phyloP scores from a whole-genome alignment of 108 stramenopile species.

The Nannochloropsis gaditana region DNA sequence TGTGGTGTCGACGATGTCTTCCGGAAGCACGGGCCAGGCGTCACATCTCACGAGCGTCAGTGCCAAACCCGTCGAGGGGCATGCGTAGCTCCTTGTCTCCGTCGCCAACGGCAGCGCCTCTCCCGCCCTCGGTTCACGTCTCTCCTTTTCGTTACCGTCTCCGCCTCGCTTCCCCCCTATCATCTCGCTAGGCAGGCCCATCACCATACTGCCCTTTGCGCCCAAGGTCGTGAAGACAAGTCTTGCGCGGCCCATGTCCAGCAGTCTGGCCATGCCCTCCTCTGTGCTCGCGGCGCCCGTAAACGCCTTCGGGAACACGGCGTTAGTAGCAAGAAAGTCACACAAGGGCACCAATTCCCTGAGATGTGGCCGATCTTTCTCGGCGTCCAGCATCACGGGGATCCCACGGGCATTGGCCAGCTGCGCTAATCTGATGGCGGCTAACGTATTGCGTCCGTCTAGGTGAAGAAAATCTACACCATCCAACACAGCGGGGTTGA shows the following conservation, averaged over 20 bases:
- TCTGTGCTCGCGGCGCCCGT: conserved; percentile 28
- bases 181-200: conserved; percentile 9
- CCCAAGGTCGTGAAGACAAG: conserved; percentile 33
- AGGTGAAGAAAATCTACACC: conserved; percentile 44
- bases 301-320: conserved; percentile 28
- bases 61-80: neutral
- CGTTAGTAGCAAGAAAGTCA: conserved; percentile 33
- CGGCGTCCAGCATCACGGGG: conserved; percentile 37
- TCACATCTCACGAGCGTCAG: neutral
- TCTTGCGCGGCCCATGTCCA: conserved; percentile 26
- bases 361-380: conserved; percentile 41
- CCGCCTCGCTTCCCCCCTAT: neutral
- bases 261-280: conserved; percentile 26
- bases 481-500: conserved; percentile 27
- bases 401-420: conserved; percentile 28
- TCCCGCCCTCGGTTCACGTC: no score
- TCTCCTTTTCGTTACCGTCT: neutral
- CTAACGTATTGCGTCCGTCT: conserved; percentile 45
- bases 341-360: conserved; percentile 34
- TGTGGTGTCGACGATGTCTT: conserved; percentile 42
- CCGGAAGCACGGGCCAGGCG: conserved; percentile 35
- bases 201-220: conserved; percentile 35
- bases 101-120: neutral
- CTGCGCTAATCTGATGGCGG: conserved; percentile 38
- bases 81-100: neutral